Base-by-base conservation (phyloP, 2,329 filamentous ascomycete genomes). In the Cladophialophora exuberans region DNA sequence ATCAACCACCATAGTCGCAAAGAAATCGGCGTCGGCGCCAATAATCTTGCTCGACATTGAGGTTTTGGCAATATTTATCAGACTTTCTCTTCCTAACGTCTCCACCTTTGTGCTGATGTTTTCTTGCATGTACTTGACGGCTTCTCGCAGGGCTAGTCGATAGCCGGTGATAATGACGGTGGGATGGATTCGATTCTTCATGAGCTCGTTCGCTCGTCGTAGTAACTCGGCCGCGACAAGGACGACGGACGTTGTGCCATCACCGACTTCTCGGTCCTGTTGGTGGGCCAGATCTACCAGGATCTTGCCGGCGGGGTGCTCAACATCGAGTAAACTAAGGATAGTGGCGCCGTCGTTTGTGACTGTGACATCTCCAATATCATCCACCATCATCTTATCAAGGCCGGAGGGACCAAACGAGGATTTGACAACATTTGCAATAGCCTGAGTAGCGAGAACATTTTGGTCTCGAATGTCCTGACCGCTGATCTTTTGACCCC, bases 341-440 rank as follows among this genome's bases (percentile, higher is more conserved):
- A 99, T 99, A 28, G 94, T 99, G 52, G 94, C 94, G 70, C 94
- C 94, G 75, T 99, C 94, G 76, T 99, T 99, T 64, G 94, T 99
- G 56, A 99, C 94, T 58, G 94, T 99, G 56, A 99, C 94, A 79
- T 99, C 94, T 70, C 94, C 94, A 73, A 99, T 97, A 72, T 99
- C 94, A 77, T 99, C 94, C 67, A 99, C 94, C 94, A 99, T 97
- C 94, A 99, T 99, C 84, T 99, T 99, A 74, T 99, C 94, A 64
- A 99, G 83, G 44, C 94, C 94, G 60, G 90, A 96, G 47, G 94
- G 94, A 52, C 94, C 94, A 71, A 99, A 99, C 13, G 94, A 99
- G 75, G 90, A 96, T 81, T 96, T 97, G 74, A 99, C 91, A 57
- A 99, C 92, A 85, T 97, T 99, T 68, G 94, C 88, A 69, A 99